These are phyloP conservation scores for Lactarius trivialis DNA, from an alignment of 768 basidiomycete genomes.

Conservation along the genomic window DNA sequence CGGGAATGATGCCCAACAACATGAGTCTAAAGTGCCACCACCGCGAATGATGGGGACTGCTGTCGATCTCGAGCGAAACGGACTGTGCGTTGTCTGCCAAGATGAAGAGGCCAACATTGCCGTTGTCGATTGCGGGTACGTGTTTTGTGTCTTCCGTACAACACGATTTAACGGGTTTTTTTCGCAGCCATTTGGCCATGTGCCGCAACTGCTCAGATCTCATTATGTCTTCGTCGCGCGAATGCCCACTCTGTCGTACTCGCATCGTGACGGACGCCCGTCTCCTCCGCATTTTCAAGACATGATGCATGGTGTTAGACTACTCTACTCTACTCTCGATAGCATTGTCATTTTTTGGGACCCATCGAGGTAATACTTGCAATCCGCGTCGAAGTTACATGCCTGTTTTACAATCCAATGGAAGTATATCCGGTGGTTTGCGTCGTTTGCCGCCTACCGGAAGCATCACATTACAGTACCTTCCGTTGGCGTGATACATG, in stretches of 20 bases:
- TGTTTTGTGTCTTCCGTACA: conserved; percentile 18
- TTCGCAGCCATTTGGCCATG: conserved; percentile 67
- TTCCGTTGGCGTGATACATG: neutral
- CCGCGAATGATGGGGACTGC: conserved; percentile 24
- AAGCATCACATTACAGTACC: neutral
- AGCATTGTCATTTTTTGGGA: neutral
- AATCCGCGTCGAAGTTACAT: neutral
- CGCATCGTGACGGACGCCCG: conserved; percentile 79
- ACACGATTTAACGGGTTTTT: neutral
- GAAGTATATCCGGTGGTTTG: conserved; percentile 7
- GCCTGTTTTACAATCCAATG: neutral
- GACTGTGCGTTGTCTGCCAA: conserved; percentile 88
- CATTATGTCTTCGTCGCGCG: conserved; percentile 69
- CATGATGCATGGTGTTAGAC: conserved; percentile 31
- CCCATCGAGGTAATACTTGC: neutral
- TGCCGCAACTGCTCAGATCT: conserved; percentile 74
- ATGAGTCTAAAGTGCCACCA: conserved; percentile 23
- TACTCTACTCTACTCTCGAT: neutral
- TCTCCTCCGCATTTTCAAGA: conserved; percentile 68
- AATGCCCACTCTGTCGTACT: conserved; percentile 88
- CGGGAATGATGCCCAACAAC: conserved; percentile 10
- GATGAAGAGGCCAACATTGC: conserved; percentile 93
- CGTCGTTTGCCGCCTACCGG: neutral
- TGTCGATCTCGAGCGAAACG: conserved; percentile 52
- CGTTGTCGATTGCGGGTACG: conserved; percentile 89